phyloP scores from a whole-genome alignment of 208 protist genomes.

The Naegleria lovaniensis region DNA sequence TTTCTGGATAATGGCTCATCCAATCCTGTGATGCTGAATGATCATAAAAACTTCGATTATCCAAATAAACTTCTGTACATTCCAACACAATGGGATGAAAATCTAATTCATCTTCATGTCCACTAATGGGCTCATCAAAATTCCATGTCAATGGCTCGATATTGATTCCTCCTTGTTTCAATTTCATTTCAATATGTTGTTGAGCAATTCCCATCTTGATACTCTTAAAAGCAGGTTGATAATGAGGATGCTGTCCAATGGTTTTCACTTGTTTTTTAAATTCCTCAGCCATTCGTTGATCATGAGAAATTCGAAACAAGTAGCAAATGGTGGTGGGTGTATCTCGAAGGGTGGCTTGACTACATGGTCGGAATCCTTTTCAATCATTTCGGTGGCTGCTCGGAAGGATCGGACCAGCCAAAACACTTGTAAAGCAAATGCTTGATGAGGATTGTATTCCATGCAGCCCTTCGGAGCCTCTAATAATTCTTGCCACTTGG shows the following conservation, averaged over 20 bases:
- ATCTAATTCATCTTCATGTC: neutral
- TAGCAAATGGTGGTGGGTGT: neutral
- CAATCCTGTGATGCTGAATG: neutral
- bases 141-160: neutral
- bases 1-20: neutral
- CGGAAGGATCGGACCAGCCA: neutral
- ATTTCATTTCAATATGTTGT: neutral
- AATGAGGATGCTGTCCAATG: neutral
- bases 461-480: neutral
- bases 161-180: neutral
- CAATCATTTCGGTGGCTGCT: neutral
- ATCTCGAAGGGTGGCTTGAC: neutral
- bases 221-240: constrained; percentile 10
- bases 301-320: neutral
- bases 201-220: neutral
- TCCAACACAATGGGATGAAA: neutral
- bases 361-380: neutral
- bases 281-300: neutral
- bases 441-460: neutral
- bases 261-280: neutral
- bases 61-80: constrained; percentile 6
- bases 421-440: neutral
- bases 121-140: neutral
- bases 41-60: constrained; percentile 3
- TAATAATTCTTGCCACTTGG: neutral